Evolutionary conservation across 129 eudicot genomes (phyloP).

Genomic region (Heracleum sosnowskyi): DNA sequence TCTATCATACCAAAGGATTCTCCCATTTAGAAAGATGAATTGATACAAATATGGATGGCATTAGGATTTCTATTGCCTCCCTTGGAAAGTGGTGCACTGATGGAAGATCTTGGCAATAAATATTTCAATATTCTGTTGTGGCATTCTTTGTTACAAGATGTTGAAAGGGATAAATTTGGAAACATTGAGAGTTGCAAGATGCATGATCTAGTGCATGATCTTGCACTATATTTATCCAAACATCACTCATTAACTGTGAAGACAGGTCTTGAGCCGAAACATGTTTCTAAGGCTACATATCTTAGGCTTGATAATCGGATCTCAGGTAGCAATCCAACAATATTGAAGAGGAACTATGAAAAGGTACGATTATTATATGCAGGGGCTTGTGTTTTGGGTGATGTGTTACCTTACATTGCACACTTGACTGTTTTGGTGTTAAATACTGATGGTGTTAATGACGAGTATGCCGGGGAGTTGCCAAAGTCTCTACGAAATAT

Average conservation of each 20-base stretch:
- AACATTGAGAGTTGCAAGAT: not conserved
- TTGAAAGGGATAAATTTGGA: not conserved
- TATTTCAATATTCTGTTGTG: not conserved
- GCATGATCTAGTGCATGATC: not conserved
- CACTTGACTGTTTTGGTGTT: slow-evolving; percentile 14
- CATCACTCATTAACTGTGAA: not conserved
- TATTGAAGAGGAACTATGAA: not conserved
- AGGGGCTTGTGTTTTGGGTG: not conserved
- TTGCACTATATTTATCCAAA: not conserved
- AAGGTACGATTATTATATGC: slow-evolving; percentile 1
- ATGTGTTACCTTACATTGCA: not conserved
- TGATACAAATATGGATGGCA: slow-evolving; percentile 29
- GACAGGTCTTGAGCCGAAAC: not conserved
- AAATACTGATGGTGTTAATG: too few relatives aligned
- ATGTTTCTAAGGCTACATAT: not conserved
- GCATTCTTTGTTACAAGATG: slow-evolving; percentile 12
- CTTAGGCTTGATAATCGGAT: not conserved
- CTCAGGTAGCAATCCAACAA: not conserved
- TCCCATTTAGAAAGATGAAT: not conserved
- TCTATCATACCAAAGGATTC: slow-evolving; percentile 15
- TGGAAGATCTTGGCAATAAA: not conserved
- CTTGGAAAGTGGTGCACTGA: not conserved
- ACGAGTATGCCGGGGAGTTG: not conserved
- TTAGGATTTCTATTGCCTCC: slow-evolving; percentile 16
- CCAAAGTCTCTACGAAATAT: slow-evolving; percentile 14